Conservation (phyloP, 129 eudicot species). For the Flaveria sonorensis region DNA sequence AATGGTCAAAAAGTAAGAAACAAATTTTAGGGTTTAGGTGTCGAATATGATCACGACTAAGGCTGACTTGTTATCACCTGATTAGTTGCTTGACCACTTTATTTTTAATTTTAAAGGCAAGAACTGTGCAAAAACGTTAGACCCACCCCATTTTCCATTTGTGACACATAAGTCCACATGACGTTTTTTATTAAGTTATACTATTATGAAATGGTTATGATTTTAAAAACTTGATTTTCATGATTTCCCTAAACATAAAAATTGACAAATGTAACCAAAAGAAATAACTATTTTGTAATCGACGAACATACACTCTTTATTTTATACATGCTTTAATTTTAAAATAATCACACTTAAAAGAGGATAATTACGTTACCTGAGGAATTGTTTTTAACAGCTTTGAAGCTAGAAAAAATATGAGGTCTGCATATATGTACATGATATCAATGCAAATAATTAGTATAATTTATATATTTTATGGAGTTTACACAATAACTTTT, state of each 20-base stretch:
- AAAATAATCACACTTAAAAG: no score
- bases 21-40: background rate
- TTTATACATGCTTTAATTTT: no score
- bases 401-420: conserved; percentile 75
- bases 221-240: no score
- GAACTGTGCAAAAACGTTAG: no score
- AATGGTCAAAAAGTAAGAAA: background rate
- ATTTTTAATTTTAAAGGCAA: background rate
- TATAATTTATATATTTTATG: background rate
- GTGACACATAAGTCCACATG: no score
- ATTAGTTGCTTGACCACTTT: background rate
- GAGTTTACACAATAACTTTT: no score
- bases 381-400: conserved; percentile 84
- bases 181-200: no score
- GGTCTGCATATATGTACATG: conserved; percentile 63
- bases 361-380: conserved; percentile 55
- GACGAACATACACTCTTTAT: no score
- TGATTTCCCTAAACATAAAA: no score
- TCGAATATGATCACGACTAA: background rate
- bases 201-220: no score
- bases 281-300: no score
- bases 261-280: no score
- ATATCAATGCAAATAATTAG: background rate
- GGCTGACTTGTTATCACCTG: background rate
- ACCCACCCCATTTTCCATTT: background rate